Evolutionary conservation across 306 rosid genomes (phyloP), one percentile per base, ranked within the genome.

Genomic region (Prunus kanzakura): DNA sequence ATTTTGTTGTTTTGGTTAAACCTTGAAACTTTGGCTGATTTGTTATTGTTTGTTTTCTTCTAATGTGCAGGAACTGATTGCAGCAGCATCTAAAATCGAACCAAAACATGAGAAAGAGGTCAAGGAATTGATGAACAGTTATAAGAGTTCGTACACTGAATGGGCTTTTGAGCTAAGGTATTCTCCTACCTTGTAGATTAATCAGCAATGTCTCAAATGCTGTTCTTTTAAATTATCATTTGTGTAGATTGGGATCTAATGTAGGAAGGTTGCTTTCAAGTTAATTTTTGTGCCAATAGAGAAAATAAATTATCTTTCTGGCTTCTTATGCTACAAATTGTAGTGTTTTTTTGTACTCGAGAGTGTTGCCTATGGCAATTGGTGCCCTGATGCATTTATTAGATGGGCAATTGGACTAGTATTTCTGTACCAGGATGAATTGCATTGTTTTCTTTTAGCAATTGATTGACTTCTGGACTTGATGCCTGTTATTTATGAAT

Each of bases 61-160:
- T 22, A 10, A 64, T 69, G 43, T 27, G 64, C 81, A 90, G 98
- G 97, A 95, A 78, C 62, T 95, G 76, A 88, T 91, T 75, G 88
- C 80, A 45, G 97, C 93, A 11, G 83, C 79, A 11, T 68, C 88
- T 70, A 80, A 79, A 2, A 82, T 90, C 71, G 84, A 83, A 71
- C 98, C 96, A n/a, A 92, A 90, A 80, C 98, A 92, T 38, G 87
- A 86, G 81, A 83, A 83, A 4, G 97, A 95, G 85, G 74, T 84
- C 30, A 66, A 74, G 25, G 73, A 71, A 47, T 55, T 94, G 76
- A 63, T 90, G 69, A 76, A 73, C 55, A 84, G 92, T 55, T 94
- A 92, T n/a, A 83, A 58, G 81, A 78, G 75, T 79, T 74, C 64
- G 76, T 88, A 90, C 71, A 68, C 85, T 22, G 84, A 83, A 78